Conservation (phyloP, 163 green algal species). For the Volvox carteri region DNA sequence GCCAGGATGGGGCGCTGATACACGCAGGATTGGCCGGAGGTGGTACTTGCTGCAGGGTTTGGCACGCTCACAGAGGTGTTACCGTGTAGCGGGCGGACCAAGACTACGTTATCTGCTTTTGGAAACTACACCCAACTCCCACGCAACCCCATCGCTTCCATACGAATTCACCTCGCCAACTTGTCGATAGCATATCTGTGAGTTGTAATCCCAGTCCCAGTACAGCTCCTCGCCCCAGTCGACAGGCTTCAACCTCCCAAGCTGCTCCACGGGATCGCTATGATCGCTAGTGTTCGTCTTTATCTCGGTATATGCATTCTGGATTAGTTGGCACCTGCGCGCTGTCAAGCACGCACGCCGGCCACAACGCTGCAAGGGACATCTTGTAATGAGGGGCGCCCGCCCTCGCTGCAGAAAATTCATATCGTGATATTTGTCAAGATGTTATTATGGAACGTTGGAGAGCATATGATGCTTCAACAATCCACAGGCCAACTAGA, state of each 20-base stretch:
- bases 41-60: no score
- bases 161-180: background rate
- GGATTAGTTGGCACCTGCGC: background rate
- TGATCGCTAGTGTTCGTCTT: background rate
- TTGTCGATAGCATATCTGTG: slow-evolving; percentile 58
- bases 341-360: background rate
- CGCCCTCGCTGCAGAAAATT: background rate
- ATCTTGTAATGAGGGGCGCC: background rate
- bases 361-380: background rate
- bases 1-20: background rate
- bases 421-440: background rate
- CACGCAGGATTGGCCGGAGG: background rate
- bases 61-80: no score
- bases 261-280: background rate
- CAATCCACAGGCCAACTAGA: background rate
- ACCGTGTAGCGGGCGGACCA: background rate
- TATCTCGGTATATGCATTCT: background rate
- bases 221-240: slow-evolving; percentile 48
- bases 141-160: background rate
- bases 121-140: background rate
- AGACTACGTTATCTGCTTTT: background rate
- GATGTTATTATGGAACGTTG: background rate
- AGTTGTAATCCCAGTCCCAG: slow-evolving; percentile 60
- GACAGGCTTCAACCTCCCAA: background rate
- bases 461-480: background rate